phyloP scores from a whole-genome alignment of 129 eudicot genomes.

The Escallonia rubra region DNA sequence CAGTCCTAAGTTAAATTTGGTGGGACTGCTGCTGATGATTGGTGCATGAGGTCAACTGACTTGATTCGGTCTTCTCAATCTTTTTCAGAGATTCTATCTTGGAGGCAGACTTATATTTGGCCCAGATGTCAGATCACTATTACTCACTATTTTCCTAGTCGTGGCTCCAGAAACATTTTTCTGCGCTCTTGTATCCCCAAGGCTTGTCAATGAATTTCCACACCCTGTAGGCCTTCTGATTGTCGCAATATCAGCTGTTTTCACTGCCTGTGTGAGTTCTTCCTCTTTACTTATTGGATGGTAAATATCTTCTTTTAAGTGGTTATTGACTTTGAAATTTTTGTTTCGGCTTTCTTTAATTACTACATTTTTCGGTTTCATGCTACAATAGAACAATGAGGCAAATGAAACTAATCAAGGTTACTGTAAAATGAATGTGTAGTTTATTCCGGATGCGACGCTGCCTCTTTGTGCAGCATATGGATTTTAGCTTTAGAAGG shows the following conservation, averaged over 20 bases:
- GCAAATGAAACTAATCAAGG: no score
- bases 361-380: no score
- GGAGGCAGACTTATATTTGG: conserved; percentile 61
- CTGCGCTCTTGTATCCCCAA: conserved; percentile 47
- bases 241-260: conserved; percentile 26
- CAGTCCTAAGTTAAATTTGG: no score
- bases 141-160: conserved; percentile 40
- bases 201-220: conserved; percentile 34
- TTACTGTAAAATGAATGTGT: no score
- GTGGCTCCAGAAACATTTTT: conserved; percentile 47
- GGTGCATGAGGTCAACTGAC: no score
- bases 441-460: no score
- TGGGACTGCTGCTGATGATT: no score
- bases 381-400: no score
- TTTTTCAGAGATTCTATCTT: conserved; percentile 40
- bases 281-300: neutral
- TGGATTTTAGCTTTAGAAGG: no score
- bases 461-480: no score
- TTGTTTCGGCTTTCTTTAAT: no score
- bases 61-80: neutral
- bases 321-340: no score
- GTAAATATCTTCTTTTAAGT: neutral
- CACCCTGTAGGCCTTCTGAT: conserved; percentile 28
- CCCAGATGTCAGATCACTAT: conserved; percentile 44
- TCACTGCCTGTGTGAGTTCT: conserved; percentile 46